Evolutionary conservation across 192 early-diverging fungal genomes (phyloP).

Genomic region (Martensiomyces pterosporus): DNA sequence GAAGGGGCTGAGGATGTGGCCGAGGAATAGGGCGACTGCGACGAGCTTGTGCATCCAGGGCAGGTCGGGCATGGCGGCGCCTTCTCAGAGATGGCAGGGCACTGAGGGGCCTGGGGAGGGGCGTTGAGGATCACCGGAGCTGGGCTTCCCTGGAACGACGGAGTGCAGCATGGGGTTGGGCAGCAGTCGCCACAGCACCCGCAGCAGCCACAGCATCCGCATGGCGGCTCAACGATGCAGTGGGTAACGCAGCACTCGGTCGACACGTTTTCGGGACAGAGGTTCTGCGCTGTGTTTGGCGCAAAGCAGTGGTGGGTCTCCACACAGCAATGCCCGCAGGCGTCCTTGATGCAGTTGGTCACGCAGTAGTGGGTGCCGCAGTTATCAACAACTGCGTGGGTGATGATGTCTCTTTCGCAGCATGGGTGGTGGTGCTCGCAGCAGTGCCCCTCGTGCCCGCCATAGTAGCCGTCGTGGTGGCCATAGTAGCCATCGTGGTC

Average conservation of each 20-base stretch:
- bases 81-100: conserved; percentile 21
- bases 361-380: conserved; percentile 52
- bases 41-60: conserved; percentile 8
- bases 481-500: conserved; percentile 19
- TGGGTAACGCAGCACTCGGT: conserved; percentile 50
- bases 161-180: conserved; percentile 41
- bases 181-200: conserved; percentile 14
- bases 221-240: conserved; percentile 45
- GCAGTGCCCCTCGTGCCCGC: background rate
- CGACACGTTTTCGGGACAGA: conserved; percentile 41
- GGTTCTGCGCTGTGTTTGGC: conserved; percentile 31
- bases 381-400: conserved; percentile 43
- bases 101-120: conserved; percentile 25
- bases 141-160: conserved; percentile 36
- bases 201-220: conserved; percentile 22
- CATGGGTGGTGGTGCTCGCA: conserved; percentile 21
- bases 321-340: conserved; percentile 43
- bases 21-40: too few relatives aligned
- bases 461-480: conserved; percentile 12
- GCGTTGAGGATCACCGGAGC: conserved; percentile 17
- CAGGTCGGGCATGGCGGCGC: conserved; percentile 33
- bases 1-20: too few relatives aligned
- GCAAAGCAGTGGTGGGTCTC: conserved; percentile 50
- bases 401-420: conserved; percentile 39
- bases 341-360: conserved; percentile 50